Percentiles rank a stretch among this genome's conserved stretches.
Evolutionary conservation across 1,139 yeast genomes (phyloP).

Genomic region (Geotrichum reessii): DNA sequence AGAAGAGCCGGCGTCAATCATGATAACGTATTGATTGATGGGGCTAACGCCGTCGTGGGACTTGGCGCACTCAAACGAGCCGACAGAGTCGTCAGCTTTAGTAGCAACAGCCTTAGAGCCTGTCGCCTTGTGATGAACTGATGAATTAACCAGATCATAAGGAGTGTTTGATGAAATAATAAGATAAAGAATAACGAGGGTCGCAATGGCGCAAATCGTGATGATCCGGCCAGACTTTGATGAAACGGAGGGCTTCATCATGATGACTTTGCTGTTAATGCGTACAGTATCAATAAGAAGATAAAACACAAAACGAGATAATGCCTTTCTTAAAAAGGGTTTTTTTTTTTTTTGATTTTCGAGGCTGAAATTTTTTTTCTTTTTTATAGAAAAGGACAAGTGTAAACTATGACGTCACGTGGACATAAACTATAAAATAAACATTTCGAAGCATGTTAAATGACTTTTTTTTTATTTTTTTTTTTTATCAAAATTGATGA

Average conservation of each 20-base stretch:
- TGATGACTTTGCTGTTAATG: neutral
- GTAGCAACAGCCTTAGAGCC: neutral
- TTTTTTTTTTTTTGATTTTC: too few species aligned
- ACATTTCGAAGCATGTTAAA: too few species aligned
- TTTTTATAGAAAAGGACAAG: constrained; percentile 7
- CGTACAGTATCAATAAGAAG: neutral
- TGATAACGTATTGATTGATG: constrained; percentile 55
- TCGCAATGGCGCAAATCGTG: constrained; percentile 8
- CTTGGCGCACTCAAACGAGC: constrained; percentile 29
- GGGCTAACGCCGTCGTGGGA: constrained; percentile 37
- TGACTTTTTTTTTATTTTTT: too few species aligned
- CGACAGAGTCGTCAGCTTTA: neutral
- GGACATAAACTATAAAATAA: too few species aligned
- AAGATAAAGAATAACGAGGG: constrained; percentile 11
- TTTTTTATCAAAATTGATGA: too few species aligned
- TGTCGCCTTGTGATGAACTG: neutral
- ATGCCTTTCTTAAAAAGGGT: neutral
- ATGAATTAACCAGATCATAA: neutral
- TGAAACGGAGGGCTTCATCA: constrained; percentile 11
- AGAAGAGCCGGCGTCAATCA: constrained; percentile 93
- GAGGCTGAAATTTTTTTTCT: neutral
- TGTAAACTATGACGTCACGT: constrained; percentile 2
- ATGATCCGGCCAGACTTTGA: constrained; percentile 17
- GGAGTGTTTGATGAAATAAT: constrained; percentile 9
- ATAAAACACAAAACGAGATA: neutral